Evolutionary conservation across 1,284 basidiomycete species (phyloP), one percentile per base, ranked within the genome.

Genomic region (Neotropicomus parvogracilis): DNA sequence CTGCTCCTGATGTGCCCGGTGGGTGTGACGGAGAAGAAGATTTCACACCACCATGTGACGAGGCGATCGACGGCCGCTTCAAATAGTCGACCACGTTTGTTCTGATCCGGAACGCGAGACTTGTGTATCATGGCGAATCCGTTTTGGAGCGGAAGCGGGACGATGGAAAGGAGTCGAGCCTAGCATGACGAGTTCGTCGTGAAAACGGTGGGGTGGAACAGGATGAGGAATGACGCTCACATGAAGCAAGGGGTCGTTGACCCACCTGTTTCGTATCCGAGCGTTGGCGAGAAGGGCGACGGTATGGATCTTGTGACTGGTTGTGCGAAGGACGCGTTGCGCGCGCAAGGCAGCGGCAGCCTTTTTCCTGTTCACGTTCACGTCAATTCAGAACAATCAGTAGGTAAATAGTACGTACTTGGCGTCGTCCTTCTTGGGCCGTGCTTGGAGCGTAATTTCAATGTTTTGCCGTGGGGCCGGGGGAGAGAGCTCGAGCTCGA

Each of bases 221-320:
- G 55, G 55, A 77, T 11, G 16, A 16, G 14, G 24, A 5, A 20
- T 17, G 20, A 37, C 4, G 4, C 56, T 39, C 38, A 91, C 93
- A 60, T 95, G 91, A 11, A 99, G 74, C 3, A 92, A 70, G 1
- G 72, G 70, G 60, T 97, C 89, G 53, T 92, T 94, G 16, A 93
- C 66, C 88, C 90, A 95, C 46, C 73, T 74, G 65, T 99, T 98
- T 38, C 95, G 80, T 13, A 83, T 71, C 28, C 77, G 71, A 4
- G 88, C 85, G 60, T 88, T 91, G 4, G 81, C 80, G 2, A 98
- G 77, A 8, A 97, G 75, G 13, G 80, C 71, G 5, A 97, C 70
- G 3, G 89, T 89, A 60, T 97, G 94, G 12, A 91, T 72, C 68
- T 95, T 94, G 71, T 97, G 93, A 46, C 81, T 83, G 50, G 86